Evolutionary conservation across 2,329 filamentous ascomycete species (phyloP), one percentile per base, ranked within the genome.

Genomic region (Delphinella strobiligena): DNA sequence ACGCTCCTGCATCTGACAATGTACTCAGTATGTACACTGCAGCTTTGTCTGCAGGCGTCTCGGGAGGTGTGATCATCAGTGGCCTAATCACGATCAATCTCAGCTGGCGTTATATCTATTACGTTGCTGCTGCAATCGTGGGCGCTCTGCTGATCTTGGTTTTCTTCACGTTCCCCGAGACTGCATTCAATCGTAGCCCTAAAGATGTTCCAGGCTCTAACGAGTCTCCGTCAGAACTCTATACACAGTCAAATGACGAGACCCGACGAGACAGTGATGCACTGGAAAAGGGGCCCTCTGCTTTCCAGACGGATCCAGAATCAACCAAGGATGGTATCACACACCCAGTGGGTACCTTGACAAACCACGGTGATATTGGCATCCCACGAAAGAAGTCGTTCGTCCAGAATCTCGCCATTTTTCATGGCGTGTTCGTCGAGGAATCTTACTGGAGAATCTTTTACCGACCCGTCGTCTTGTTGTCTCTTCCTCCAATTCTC

Each of bases 121-220:
- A 69, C 47, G 61, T 73, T 8, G 64, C 65, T 4, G 53, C 64
- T 3, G 70, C 62, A n/a, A 50, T 75, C 10, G 61, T 75, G 34
- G 71, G 67, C 10, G 45, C 60, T 7, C 56, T 67, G 17, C 63
- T 69, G 1, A 37, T 74, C 1, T 46, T 74, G 2, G 61, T 68
- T 5, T 54, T 71, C 47, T 65, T 76, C 41, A 68, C 68, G 4
- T 69, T 76, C 37, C 72, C 72, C 0, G 72, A 75, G 50, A 75
- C 71, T 0, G 63, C 64, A 7, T 75, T 64, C 49, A 53, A 50
- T 32, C 43, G 48, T 12, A 34, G 19, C 17, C 41, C 41, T 3
- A 19, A n/a, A 12, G 19, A 33, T 14, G 14, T 33, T 8, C n/a
- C 31, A 14, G 31, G 31, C n/a, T 7, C 31, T n/a, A 33, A 33